Conservation (phyloP, 2,329 filamentous ascomycete genomes). For the Aspergillus awamori region DNA sequence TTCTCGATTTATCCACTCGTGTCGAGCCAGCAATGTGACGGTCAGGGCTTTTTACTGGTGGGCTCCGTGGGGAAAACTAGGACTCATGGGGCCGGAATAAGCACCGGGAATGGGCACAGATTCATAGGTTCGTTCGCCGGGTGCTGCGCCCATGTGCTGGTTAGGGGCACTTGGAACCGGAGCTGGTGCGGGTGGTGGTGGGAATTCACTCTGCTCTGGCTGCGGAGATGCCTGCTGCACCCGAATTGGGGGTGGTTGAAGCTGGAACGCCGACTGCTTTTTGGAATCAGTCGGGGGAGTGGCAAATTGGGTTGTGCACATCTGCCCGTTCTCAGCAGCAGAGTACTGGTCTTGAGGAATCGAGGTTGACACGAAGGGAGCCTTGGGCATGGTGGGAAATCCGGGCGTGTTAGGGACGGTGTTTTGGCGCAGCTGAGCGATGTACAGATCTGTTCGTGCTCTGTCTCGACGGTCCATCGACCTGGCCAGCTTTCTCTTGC, state of each 20-base stretch:
- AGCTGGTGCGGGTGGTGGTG: conserved; percentile 38
- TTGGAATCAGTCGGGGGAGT: conserved; percentile 66
- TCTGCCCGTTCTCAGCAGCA: conserved; percentile 58
- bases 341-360: conserved; percentile 49
- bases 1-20: too few relatives aligned
- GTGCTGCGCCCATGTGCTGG: conserved; percentile 69
- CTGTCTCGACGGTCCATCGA: conserved; percentile 95
- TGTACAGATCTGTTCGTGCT: conserved; percentile 91
- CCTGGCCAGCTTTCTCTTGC: conserved; percentile 91
- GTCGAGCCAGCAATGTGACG: not conserved
- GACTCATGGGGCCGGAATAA: conserved; percentile 61
- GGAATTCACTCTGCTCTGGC: conserved; percentile 65
- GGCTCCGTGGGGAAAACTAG: conserved; percentile 39
- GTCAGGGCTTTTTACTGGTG: conserved; percentile 20
- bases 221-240: conserved; percentile 77
- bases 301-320: conserved; percentile 53
- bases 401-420: conserved; percentile 94
- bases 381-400: conserved; percentile 70
- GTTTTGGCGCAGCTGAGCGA: conserved; percentile 79
- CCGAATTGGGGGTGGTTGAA: conserved; percentile 81
- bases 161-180: conserved; percentile 49
- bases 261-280: conserved; percentile 69
- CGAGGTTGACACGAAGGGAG: conserved; percentile 44
- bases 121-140: conserved; percentile 82
- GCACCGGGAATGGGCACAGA: conserved; percentile 86